A percentile compares a stretch with the other conserved stretches of the same genome.
Conservation (phyloP, 495 filamentous ascomycete genomes). For the Penicillium verhagenii region DNA sequence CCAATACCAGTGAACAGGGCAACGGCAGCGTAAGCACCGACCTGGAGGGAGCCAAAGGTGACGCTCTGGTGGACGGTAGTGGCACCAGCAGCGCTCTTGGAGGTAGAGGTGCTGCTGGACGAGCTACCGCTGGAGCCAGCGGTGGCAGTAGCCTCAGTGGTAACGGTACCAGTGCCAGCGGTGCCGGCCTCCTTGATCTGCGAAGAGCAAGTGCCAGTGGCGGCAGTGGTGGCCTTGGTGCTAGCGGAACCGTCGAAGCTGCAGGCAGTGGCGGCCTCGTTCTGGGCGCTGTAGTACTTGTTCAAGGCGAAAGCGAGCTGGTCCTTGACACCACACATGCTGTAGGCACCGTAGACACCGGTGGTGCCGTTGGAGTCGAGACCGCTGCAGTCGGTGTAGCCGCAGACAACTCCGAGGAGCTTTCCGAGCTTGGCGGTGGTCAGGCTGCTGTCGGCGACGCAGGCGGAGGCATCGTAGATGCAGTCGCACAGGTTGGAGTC, state of each 20-base stretch:
- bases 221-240: conserved; percentile 45
- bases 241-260: conserved; percentile 70
- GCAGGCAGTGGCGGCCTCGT: conserved; percentile 58
- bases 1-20: conserved; percentile 66
- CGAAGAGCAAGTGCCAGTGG: conserved; percentile 51
- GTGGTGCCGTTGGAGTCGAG: conserved; percentile 67
- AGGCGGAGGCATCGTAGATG: conserved; percentile 71
- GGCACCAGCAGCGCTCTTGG: conserved; percentile 34
- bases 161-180: conserved; percentile 64
- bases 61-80: conserved; percentile 27
- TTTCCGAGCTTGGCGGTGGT: conserved; percentile 52
- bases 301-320: conserved; percentile 81
- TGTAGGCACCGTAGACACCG: conserved; percentile 83
- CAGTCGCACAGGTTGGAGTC: conserved; percentile 74
- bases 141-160: conserved; percentile 44
- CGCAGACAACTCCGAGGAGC: conserved; percentile 77
- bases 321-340: conserved; percentile 78
- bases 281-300: conserved; percentile 71
- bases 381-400: conserved; percentile 63
- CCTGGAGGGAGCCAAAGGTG: conserved; percentile 55
- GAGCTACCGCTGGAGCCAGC: conserved; percentile 21
- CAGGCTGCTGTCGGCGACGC: conserved; percentile 57
- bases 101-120: conserved; percentile 35
- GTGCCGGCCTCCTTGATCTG: conserved; percentile 62
- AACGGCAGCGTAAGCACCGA: conserved; percentile 62